Conservation (phyloP, 2,329 filamentous ascomycete species). For the Pyricularia pennisetigena region DNA sequence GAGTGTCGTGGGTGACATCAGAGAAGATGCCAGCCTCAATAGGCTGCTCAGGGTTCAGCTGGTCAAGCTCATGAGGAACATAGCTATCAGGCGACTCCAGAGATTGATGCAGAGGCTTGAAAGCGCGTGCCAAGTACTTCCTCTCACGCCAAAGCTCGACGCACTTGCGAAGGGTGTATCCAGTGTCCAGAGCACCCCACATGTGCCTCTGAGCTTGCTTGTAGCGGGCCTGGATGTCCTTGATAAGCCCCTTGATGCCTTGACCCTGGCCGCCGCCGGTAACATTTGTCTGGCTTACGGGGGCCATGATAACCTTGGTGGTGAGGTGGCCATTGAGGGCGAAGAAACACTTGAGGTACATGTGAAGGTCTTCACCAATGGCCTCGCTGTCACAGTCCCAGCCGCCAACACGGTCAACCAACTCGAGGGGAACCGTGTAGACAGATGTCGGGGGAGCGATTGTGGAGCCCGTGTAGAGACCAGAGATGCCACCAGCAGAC, state of each 20-base stretch:
- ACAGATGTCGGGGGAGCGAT: conserved; percentile 65
- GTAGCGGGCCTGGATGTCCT: conserved; percentile 56
- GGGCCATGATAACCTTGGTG: conserved; percentile 52
- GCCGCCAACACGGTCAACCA: conserved; percentile 59
- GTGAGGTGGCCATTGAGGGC: conserved; percentile 60
- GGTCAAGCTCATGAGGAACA: conserved; percentile 32
- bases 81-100: conserved; percentile 34
- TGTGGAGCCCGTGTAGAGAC: conserved; percentile 51
- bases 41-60: conserved; percentile 27
- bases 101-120: conserved; percentile 45
- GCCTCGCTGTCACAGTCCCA: conserved; percentile 64
- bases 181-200: conserved; percentile 65
- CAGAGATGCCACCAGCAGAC: conserved; percentile 61
- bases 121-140: conserved; percentile 44
- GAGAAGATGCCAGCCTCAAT: conserved; percentile 44
- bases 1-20: conserved; percentile 39
- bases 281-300: conserved; percentile 65
- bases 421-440: conserved; percentile 57
- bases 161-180: conserved; percentile 50
- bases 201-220: conserved; percentile 65
- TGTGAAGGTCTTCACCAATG: conserved; percentile 68
- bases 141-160: conserved; percentile 48
- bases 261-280: conserved; percentile 45
- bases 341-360: conserved; percentile 73
- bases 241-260: conserved; percentile 41